Percentiles rank a stretch among this genome's conserved stretches.
These are phyloP conservation scores for Backusella circina DNA, from an alignment of 192 early-diverging fungal genomes.

Conservation along the genomic window DNA sequence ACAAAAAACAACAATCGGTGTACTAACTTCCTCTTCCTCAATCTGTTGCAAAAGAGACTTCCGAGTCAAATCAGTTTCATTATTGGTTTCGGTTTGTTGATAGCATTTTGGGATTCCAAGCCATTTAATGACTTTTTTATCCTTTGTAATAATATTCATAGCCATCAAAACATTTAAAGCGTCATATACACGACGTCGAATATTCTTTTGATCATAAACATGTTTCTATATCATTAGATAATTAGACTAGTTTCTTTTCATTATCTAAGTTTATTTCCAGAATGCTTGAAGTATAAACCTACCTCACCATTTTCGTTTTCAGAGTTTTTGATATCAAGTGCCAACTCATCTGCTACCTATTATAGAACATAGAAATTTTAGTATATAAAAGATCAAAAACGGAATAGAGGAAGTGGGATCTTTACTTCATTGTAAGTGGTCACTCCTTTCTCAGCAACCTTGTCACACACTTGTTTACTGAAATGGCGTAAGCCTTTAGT, in stretches of 20 bases:
- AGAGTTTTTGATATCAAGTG: slow-evolving; percentile 18
- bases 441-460: slow-evolving; percentile 50
- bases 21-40: slow-evolving; percentile 17
- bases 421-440: slow-evolving; percentile 59
- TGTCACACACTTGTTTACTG: slow-evolving; percentile 58
- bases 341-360: slow-evolving; percentile 52
- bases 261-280: neutral
- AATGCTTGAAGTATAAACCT: neutral
- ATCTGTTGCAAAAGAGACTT: slow-evolving; percentile 11
- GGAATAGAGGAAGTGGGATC: slow-evolving; percentile 4
- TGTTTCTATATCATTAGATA: slow-evolving; percentile 5
- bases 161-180: slow-evolving; percentile 68
- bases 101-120: slow-evolving; percentile 46
- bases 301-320: slow-evolving; percentile 1
- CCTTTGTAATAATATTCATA: slow-evolving; percentile 60
- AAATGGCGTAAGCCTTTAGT: slow-evolving; percentile 60
- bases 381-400: neutral
- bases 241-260: neutral
- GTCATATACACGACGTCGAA: slow-evolving; percentile 68
- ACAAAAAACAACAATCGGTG: neutral
- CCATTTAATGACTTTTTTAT: slow-evolving; percentile 64
- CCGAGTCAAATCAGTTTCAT: neutral
- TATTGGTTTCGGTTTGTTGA: neutral
- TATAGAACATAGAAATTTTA: neutral
- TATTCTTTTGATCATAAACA: slow-evolving; percentile 56